Evolutionary conservation across 768 basidiomycete genomes (phyloP).

Genomic region (Cystofilobasidium ferigula): DNA sequence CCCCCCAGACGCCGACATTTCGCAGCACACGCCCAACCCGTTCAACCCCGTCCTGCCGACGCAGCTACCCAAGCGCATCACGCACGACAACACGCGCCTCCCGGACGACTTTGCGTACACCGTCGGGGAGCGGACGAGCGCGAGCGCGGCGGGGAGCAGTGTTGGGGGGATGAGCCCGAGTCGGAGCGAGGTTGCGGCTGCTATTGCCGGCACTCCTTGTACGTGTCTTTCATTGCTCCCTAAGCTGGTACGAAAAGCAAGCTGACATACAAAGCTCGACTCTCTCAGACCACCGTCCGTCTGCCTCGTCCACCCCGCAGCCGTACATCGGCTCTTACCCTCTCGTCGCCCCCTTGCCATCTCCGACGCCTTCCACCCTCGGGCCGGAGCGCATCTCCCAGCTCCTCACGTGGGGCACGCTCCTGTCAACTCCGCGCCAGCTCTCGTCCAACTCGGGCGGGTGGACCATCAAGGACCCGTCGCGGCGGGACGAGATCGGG

Average conservation of each 20-base stretch:
- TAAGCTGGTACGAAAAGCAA: neutral
- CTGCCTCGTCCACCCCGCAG: conserved; percentile 25
- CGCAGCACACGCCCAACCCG: conserved; percentile 51
- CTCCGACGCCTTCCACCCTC: conserved; percentile 70
- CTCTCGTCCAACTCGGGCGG: conserved; percentile 41
- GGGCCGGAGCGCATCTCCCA: conserved; percentile 75
- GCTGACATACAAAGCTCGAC: neutral
- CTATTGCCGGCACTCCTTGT: conserved; percentile 88
- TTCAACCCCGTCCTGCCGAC: conserved; percentile 13
- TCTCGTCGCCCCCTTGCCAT: conserved; percentile 74
- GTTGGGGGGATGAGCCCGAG: conserved; percentile 63
- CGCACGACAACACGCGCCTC: conserved; percentile 70
- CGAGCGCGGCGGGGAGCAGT: conserved; percentile 40
- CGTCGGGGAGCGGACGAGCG: conserved; percentile 42
- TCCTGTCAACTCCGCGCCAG: conserved; percentile 81
- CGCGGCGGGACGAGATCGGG: conserved; percentile 69
- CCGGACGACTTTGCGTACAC: conserved; percentile 43
- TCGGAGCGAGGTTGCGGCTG: conserved; percentile 77
- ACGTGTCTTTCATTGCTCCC: neutral
- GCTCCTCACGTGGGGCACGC: conserved; percentile 94
- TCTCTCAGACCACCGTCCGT: neutral
- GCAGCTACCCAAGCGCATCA: conserved; percentile 41
- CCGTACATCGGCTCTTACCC: conserved; percentile 49
- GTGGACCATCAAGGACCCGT: conserved; percentile 67
- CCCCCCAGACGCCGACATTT: conserved; percentile 74